These are phyloP conservation scores for Heliosperma pusillum DNA, from an alignment of 148 eudicot genomes.

Conservation along the genomic window DNA sequence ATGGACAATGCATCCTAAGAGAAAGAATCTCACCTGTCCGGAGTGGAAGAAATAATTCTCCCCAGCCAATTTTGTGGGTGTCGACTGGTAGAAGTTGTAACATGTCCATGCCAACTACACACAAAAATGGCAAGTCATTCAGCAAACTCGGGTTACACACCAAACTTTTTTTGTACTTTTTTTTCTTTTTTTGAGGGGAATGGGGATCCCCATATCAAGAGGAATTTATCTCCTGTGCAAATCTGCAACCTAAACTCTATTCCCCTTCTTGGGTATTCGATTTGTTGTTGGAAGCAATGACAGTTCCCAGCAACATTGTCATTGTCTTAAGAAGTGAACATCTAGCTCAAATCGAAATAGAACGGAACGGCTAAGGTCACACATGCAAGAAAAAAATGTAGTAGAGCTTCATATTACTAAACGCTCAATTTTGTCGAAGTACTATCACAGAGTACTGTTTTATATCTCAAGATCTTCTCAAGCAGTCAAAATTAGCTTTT, in stretches of 20 bases:
- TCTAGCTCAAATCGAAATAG: not conserved
- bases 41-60: constrained; percentile 84
- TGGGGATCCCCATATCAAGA: not conserved
- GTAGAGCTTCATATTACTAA: not conserved
- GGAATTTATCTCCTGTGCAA: not conserved
- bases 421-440: not conserved
- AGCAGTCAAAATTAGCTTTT: not conserved
- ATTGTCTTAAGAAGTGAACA: too few species aligned
- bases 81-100: constrained; percentile 93
- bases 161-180: not conserved
- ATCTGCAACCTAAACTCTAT: not conserved
- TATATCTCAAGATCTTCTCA: not conserved
- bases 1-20: not conserved
- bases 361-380: not conserved
- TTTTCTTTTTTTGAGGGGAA: not conserved
- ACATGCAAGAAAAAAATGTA: not conserved
- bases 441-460: not conserved
- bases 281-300: not conserved
- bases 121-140: constrained; percentile 13
- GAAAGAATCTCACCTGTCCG: constrained; percentile 55
- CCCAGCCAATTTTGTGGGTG: constrained; percentile 97
- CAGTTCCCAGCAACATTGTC: not conserved
- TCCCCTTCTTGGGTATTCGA: not conserved
- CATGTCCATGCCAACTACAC: constrained; percentile 96
- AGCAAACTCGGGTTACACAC: not conserved